phyloP scores from a whole-genome alignment of 2,329 filamentous ascomycete genomes.

The Cercospora beticola region DNA sequence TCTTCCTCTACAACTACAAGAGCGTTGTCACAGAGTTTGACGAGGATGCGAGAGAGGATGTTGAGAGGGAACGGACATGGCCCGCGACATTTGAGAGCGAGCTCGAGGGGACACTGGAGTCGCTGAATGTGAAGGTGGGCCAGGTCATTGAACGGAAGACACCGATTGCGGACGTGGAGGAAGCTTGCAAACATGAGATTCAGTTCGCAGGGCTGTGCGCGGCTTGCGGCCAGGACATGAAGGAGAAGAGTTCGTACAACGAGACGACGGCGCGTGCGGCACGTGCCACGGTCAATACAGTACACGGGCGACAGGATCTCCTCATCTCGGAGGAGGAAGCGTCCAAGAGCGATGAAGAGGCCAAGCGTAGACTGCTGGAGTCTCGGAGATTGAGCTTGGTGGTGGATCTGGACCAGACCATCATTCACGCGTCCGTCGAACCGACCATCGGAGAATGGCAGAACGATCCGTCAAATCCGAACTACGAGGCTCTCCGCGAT shows the following conservation, averaged over 20 bases:
- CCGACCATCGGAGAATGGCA: slow-evolving; percentile 97
- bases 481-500: slow-evolving; percentile 85
- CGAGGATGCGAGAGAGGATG: slow-evolving; percentile 67
- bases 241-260: slow-evolving; percentile 73
- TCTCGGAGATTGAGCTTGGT: slow-evolving; percentile 86
- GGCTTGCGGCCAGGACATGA: slow-evolving; percentile 95
- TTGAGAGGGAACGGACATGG: slow-evolving; percentile 64
- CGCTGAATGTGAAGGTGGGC: slow-evolving; percentile 71
- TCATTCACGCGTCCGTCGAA: slow-evolving; percentile 97
- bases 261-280: slow-evolving; percentile 75
- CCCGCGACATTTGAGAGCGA: slow-evolving; percentile 80
- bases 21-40: slow-evolving; percentile 67
- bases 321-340: slow-evolving; percentile 83
- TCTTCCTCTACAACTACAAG: slow-evolving; percentile 86
- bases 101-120: slow-evolving; percentile 72
- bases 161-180: slow-evolving; percentile 73
- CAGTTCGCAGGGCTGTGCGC: slow-evolving; percentile 90
- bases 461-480: slow-evolving; percentile 81
- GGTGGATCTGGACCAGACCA: slow-evolving; percentile 95
- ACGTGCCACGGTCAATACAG: slow-evolving; percentile 90
- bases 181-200: slow-evolving; percentile 85
- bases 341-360: slow-evolving; percentile 76
- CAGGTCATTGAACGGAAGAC: slow-evolving; percentile 58
- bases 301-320: slow-evolving; percentile 84
- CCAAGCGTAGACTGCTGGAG: slow-evolving; percentile 77